A percentile compares a stretch with the other conserved stretches of the same genome.
phyloP scores from a whole-genome alignment of 768 basidiomycete genomes.

The Auricularia cornea region DNA sequence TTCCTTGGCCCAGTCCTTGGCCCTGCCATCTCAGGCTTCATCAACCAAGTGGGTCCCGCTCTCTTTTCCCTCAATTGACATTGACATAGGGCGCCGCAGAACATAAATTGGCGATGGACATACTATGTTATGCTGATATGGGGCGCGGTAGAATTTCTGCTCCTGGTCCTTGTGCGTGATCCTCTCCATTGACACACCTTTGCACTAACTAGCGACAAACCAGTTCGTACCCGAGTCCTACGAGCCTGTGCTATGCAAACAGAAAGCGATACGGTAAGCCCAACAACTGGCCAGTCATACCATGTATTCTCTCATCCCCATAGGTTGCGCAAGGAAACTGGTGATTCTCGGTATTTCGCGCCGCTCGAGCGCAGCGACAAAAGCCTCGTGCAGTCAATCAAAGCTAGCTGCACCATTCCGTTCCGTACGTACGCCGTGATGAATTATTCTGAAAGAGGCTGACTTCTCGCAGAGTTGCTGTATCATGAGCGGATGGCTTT shows the following conservation, averaged over 20 bases:
- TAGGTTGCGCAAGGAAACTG: slow-evolving; percentile 49
- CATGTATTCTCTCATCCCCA: neutral
- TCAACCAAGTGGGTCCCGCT: slow-evolving; percentile 47
- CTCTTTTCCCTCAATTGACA: too few species aligned
- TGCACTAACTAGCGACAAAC: neutral
- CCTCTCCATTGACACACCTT: neutral
- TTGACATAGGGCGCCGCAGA: too few species aligned
- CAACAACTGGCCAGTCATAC: neutral
- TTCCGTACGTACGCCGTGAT: slow-evolving; percentile 44
- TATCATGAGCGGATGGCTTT: slow-evolving; percentile 69
- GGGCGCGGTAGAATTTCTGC: slow-evolving; percentile 45
- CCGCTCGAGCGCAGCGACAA: slow-evolving; percentile 46
- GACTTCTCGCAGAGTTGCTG: slow-evolving; percentile 41
- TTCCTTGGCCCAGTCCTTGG: slow-evolving; percentile 52
- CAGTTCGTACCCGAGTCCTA: slow-evolving; percentile 74
- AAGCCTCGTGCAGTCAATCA: slow-evolving; percentile 38
- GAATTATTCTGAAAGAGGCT: neutral
- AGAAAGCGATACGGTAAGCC: slow-evolving; percentile 47
- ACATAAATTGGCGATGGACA: slow-evolving; percentile 67
- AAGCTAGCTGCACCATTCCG: slow-evolving; percentile 56
- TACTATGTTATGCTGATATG: slow-evolving; percentile 65
- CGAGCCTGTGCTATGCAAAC: slow-evolving; percentile 47
- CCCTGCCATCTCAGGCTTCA: slow-evolving; percentile 57
- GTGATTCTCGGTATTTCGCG: slow-evolving; percentile 46
- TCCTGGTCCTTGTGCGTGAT: slow-evolving; percentile 41